Base-by-base conservation (phyloP, 305 asterid species). In the Fraxinus dipetala region DNA sequence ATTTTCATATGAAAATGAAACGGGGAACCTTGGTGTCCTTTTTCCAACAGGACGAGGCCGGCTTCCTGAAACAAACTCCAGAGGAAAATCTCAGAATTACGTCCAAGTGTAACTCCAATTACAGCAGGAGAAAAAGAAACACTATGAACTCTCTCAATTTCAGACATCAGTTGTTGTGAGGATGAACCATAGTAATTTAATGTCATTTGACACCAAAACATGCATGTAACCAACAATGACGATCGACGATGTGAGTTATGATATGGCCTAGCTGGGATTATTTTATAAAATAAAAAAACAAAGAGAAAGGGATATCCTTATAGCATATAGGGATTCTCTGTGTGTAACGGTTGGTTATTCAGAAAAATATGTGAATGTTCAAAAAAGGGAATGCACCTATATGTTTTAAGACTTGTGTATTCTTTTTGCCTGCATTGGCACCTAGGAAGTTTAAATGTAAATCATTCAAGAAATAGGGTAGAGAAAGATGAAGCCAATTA, bases 1-100 rank as follows among this genome's bases (percentile, higher is more conserved):
- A 80, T 87, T 91, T 78, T 89, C 98, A 84, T 82, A 88, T 32
- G 97, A 87, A 89, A 81, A 89, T 69, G 94, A 84, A 67, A 94
- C 92, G 34, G 97, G 97, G 87, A 90, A 89, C 79, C 98, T 89
- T 72, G 98, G 98, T 16, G 99, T 94, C 88, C 99, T 89, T 88
- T 92, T 93, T 35, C 98, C 97, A 82, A 94, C 97, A 85, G 92
- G 96, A 34, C 94, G 97, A 85, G 97, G 95, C 80, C 90, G 88
- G 85, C 92, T 89, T 79, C 95, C 98, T 94, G 89, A 88, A 87
- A 82, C 63, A 81, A 86, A 79, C 38, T 78, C 91, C 80, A 85
- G 36, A 86, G 30, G 78, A 79, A 36, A 78, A 84, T 72, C 43
- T 88, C 83, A 84, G 79, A 76, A 38, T 84, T 84, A 80, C 74